Conservation (phyloP, 768 basidiomycete species). For the Leucocoprinus leucothites region DNA sequence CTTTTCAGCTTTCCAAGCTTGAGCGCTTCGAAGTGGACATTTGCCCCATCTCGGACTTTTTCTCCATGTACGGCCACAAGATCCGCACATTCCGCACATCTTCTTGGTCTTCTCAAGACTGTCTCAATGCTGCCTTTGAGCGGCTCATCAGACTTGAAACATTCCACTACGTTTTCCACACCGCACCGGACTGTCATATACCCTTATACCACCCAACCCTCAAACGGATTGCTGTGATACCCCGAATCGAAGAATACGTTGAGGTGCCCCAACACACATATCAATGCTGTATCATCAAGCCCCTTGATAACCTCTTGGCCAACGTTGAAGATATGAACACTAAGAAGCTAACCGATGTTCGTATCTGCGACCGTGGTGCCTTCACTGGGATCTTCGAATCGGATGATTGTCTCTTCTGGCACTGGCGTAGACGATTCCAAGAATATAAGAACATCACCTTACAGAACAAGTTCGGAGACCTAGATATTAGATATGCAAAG, state of each 20-base stretch:
- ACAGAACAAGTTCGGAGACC: conserved; percentile 9
- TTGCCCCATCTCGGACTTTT: conserved; percentile 32
- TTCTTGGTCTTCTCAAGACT: conserved; percentile 22
- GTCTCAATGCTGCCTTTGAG: conserved; percentile 33
- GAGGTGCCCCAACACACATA: conserved; percentile 35
- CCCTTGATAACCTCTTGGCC: conserved; percentile 9
- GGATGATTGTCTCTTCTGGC: conserved; percentile 5
- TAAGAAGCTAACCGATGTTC: neutral
- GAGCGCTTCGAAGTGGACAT: conserved; percentile 42
- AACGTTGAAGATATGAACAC: conserved; percentile 5
- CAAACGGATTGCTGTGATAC: conserved; percentile 40
- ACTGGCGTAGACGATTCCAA: conserved; percentile 4
- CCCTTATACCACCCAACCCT: conserved; percentile 35
- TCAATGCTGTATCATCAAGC: conserved; percentile 32
- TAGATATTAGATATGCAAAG: neutral
- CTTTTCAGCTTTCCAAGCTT: conserved; percentile 35
- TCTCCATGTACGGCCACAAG: conserved; percentile 39
- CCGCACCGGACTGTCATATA: conserved; percentile 22
- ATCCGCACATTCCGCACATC: conserved; percentile 37
- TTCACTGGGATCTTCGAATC: conserved; percentile 25
- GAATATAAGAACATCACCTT: neutral
- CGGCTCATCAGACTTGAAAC: conserved; percentile 39
- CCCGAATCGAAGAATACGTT: conserved; percentile 34
- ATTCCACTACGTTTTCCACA: conserved; percentile 34
- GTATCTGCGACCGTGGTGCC: conserved; percentile 12